Evolutionary conservation across 306 rosid species (phyloP).

Genomic region (Pachyrhizus erosus): DNA sequence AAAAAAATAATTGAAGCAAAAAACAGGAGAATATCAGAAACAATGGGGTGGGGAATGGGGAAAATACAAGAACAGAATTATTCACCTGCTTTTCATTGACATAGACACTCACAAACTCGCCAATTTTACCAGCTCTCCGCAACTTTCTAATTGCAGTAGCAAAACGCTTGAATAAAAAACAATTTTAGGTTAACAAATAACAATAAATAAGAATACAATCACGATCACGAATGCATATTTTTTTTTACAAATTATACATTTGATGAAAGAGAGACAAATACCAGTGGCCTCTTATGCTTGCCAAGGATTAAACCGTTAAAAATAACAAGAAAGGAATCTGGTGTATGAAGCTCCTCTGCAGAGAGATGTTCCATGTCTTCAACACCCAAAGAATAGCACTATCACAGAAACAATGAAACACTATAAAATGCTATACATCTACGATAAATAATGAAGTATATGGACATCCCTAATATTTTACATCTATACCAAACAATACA

Average conservation of each 20-base stretch:
- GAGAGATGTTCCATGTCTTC: slow-evolving; percentile 83
- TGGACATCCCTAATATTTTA: neutral
- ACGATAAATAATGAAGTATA: slow-evolving; percentile 17
- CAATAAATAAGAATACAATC: neutral
- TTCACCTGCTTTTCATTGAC: slow-evolving; percentile 90
- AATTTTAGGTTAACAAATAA: neutral
- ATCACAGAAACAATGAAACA: slow-evolving; percentile 40
- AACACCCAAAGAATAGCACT: slow-evolving; percentile 81
- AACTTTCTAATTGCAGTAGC: slow-evolving; percentile 75
- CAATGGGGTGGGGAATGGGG: neutral
- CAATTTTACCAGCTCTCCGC: slow-evolving; percentile 88
- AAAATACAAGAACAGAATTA: slow-evolving; percentile 4
- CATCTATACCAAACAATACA: slow-evolving; percentile 5
- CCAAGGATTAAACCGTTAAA: slow-evolving; percentile 93
- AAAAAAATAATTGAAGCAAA: slow-evolving; percentile 7
- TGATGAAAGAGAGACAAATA: slow-evolving; percentile 37
- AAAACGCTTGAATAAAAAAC: slow-evolving; percentile 54
- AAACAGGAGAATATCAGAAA: slow-evolving; percentile 28
- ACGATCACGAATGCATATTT: neutral
- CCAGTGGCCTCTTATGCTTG: slow-evolving; percentile 93
- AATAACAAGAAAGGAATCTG: slow-evolving; percentile 84
- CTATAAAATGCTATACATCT: slow-evolving; percentile 32
- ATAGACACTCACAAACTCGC: slow-evolving; percentile 87
- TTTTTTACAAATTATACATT: neutral
- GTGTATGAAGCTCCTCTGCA: slow-evolving; percentile 89